phyloP scores from a whole-genome alignment of 2,329 filamentous ascomycete genomes.

The Alternaria rosae region DNA sequence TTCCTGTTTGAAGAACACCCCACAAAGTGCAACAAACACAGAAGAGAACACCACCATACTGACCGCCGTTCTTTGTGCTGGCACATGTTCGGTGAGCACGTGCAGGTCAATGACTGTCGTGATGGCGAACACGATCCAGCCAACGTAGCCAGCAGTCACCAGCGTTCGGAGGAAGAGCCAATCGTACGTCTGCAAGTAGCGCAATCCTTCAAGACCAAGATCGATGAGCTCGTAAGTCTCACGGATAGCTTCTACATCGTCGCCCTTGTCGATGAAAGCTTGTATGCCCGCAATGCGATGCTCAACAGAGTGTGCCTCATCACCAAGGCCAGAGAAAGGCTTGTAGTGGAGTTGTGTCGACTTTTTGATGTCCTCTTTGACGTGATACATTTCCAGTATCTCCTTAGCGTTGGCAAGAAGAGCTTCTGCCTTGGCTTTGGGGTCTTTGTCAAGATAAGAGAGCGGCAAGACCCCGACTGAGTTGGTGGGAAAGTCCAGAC shows the following conservation, averaged over 20 bases:
- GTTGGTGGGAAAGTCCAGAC: conserved; percentile 90
- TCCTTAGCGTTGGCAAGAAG: conserved; percentile 83
- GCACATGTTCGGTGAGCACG: conserved; percentile 75
- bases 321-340: conserved; percentile 75
- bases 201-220: conserved; percentile 78
- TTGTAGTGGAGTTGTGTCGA: conserved; percentile 77
- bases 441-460: conserved; percentile 75
- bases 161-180: conserved; percentile 93
- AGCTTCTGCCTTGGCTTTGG: conserved; percentile 81
- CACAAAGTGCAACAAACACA: conserved; percentile 75
- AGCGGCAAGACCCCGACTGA: conserved; percentile 93
- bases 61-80: conserved; percentile 67
- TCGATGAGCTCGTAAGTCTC: conserved; percentile 79
- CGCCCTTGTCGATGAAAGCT: conserved; percentile 68
- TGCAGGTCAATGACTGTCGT: conserved; percentile 89
- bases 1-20: conserved; percentile 78
- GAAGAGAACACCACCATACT: conserved; percentile 76
- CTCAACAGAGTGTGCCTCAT: conserved; percentile 68
- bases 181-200: conserved; percentile 97
- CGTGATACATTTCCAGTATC: conserved; percentile 93
- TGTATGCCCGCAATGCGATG: conserved; percentile 73
- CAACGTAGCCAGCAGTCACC: conserved; percentile 88
- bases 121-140: conserved; percentile 92
- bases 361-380: conserved; percentile 89
- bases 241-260: conserved; percentile 79